These are phyloP conservation scores for Citrus reticulata DNA, from an alignment of 345 rosid genomes.

Conservation along the genomic window DNA sequence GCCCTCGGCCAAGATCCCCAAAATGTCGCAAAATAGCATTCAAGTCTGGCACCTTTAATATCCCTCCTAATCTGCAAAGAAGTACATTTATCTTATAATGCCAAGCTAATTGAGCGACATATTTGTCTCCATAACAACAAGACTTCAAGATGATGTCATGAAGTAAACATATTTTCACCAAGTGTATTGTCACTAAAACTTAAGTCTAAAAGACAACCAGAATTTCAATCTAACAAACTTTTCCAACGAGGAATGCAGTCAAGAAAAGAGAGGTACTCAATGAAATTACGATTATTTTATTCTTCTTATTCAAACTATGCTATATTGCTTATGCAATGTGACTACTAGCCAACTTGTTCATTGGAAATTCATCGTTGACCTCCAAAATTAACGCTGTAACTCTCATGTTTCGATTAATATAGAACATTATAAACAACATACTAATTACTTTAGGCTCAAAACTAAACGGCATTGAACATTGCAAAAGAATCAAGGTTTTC, in stretches of 20 bases:
- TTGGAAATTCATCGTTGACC: background rate
- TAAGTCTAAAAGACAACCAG: background rate
- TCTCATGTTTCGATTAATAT: background rate
- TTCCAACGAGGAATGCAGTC: background rate
- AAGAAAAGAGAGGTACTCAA: background rate
- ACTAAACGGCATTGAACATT: background rate
- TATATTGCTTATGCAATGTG: background rate
- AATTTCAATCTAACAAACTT: background rate
- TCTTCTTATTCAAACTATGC: background rate
- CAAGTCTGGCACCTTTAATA: slow-evolving; percentile 77
- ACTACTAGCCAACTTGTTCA: background rate
- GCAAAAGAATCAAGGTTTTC: background rate
- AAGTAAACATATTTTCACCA: background rate
- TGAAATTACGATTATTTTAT: background rate
- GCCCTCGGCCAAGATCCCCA: slow-evolving; percentile 59
- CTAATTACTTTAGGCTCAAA: background rate
- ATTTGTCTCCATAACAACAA: background rate
- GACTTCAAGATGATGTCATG: background rate
- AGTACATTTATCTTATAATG: background rate
- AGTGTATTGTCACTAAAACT: background rate
- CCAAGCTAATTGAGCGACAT: background rate
- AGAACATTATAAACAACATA: background rate
- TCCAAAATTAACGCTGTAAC: background rate
- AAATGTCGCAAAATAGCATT: slow-evolving; percentile 69
- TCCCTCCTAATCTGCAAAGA: slow-evolving; percentile 40